phyloP scores from a whole-genome alignment of 179 eudicot genomes.

The Amaranthus tricolor region DNA sequence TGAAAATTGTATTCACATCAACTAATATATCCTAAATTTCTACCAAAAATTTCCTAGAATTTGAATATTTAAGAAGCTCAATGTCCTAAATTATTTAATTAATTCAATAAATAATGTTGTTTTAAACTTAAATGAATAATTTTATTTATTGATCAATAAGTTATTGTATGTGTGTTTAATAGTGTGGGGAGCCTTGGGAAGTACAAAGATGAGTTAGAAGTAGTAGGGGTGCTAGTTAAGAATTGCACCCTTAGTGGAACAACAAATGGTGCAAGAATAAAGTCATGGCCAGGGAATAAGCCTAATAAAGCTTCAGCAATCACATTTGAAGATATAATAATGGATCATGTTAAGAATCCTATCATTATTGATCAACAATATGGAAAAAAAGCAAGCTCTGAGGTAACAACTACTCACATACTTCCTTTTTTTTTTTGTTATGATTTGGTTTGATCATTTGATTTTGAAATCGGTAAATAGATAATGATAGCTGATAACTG shows the following conservation, averaged over 20 bases:
- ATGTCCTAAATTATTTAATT: not conserved
- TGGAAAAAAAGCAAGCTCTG: conserved; percentile 10
- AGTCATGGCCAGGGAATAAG: conserved; percentile 45
- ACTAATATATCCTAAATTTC: no score
- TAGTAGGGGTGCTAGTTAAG: conserved; percentile 32
- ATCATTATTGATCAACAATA: conserved; percentile 61
- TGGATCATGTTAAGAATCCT: conserved; percentile 55
- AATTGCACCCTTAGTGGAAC: conserved; percentile 55
- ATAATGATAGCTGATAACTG: no score
- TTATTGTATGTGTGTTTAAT: not conserved
- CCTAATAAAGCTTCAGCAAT: conserved; percentile 36
- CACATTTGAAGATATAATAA: conserved; percentile 38
- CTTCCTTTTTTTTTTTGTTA: not conserved
- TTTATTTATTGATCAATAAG: not conserved
- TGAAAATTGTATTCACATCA: no score
- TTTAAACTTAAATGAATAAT: not conserved
- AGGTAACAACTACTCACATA: conserved; percentile 6
- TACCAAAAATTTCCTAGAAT: no score
- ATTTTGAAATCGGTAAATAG: no score
- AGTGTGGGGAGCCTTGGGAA: conserved; percentile 75
- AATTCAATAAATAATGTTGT: not conserved
- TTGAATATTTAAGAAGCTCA: not conserved
- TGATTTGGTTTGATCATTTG: no score
- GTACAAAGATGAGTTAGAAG: conserved; percentile 38
- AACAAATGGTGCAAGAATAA: conserved; percentile 65